These are phyloP conservation scores for Boletus reticulatus DNA, from an alignment of 768 basidiomycete genomes.

Conservation along the genomic window DNA sequence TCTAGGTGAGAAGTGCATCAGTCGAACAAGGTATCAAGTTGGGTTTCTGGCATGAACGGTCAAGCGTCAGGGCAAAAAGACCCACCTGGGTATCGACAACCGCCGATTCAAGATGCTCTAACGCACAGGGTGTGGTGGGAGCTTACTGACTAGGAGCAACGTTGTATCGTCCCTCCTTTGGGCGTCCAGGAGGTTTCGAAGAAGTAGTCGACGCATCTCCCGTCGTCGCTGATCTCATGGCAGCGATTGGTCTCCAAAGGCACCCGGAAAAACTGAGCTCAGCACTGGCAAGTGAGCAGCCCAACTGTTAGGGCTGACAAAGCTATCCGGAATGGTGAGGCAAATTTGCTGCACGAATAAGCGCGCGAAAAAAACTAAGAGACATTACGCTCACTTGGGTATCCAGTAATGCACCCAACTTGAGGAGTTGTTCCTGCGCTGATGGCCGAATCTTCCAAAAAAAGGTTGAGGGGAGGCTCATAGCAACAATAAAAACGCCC, in stretches of 20 bases:
- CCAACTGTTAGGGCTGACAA: no score
- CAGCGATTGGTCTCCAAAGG: slow-evolving; percentile 26
- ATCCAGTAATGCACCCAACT: no score
- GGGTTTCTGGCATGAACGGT: slow-evolving; percentile 48
- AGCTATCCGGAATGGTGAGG: no score
- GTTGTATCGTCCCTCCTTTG: slow-evolving; percentile 78
- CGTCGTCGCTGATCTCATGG: slow-evolving; percentile 32
- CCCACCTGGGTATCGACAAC: slow-evolving; percentile 51
- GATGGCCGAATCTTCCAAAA: no score
- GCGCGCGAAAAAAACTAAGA: no score
- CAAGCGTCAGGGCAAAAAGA: background rate
- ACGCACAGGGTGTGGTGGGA: slow-evolving; percentile 57
- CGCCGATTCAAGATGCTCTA: slow-evolving; percentile 59
- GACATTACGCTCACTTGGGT: no score
- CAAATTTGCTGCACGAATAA: no score
- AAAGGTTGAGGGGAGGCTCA: no score
- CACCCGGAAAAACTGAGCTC: slow-evolving; percentile 36
- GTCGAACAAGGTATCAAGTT: slow-evolving; percentile 73
- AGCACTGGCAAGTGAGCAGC: slow-evolving; percentile 37
- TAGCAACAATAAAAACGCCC: no score
- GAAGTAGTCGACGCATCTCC: slow-evolving; percentile 47
- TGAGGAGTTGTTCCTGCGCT: no score
- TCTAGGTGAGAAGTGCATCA: slow-evolving; percentile 74
- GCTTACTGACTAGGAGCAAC: slow-evolving; percentile 65
- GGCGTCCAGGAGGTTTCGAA: slow-evolving; percentile 65